Evolutionary conservation across 2,329 filamentous ascomycete genomes (phyloP), one percentile per base, ranked within the genome.

Genomic region (Pseudocercospora fijiensis): DNA sequence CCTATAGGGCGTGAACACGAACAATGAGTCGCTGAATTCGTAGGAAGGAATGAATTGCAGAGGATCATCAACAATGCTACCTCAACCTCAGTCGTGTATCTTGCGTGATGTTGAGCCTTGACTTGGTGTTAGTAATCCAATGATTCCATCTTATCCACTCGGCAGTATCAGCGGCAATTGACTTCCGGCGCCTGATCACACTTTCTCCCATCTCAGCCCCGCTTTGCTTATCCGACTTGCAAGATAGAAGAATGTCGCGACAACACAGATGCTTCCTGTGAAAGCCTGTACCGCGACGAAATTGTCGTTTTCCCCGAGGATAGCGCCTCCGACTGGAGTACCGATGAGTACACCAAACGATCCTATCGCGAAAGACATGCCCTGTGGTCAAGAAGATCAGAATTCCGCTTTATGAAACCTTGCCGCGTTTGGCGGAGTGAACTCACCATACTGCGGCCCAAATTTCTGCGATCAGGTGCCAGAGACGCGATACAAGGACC

Each of bases 341-440:
- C 72, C 73, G 41, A 75, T 74, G 49, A 74, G 64, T 13, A 75
- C 69, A 4, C 71, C 72, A 18, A 72, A 57, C 2, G 70, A 70
- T 10, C 69, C 70, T 63, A 74, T 68, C 0, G 71, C 73, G 55
- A 75, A 73, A 18, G 62, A 64, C n/a, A 63, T 67, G 64, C 69
- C 43, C 43, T 47, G 43, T 16, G 10, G 30, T 33, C 30, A 11
- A 13, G 7, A 13, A 47, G n/a, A 13, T 47, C 43, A 47, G 43
- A 18, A 47, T 18, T 47, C n/a, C 13, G n/a, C 16, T 18, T 18
- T 5, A 20, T 7, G 30, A 8, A 3, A 4, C 9, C 5, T 47
- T 8, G 2, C 22, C 43, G 43, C 9, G 10, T 3, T 8, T 47
- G 33, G 13, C 13, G 33, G 33, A 37, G 1, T 5, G 3, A 3